Conservation (phyloP, 169 alveolate species). For the Cryptosporidium ubiquitum region DNA sequence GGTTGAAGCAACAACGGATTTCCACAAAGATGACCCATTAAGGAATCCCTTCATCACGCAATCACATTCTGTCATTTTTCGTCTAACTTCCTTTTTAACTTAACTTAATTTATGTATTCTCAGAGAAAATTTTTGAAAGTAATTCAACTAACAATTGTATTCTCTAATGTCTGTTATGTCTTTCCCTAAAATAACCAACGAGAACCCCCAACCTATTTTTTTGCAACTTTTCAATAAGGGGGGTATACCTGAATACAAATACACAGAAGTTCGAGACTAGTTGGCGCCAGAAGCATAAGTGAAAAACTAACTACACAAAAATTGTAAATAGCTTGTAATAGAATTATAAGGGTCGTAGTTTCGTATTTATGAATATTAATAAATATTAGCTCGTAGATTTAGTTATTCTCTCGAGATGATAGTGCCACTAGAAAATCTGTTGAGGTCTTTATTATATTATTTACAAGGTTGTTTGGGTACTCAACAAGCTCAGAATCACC, state of each 20-base stretch:
- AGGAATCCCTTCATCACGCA: conserved; percentile 52
- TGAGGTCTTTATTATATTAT: conserved; percentile 44
- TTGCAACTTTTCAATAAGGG: background rate
- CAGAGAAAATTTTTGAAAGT: background rate
- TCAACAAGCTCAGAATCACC: conserved; percentile 17
- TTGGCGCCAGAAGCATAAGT: conserved; percentile 1
- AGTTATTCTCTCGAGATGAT: background rate
- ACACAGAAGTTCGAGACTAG: conserved; percentile 13
- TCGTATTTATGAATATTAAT: background rate
- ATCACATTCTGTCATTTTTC: conserved; percentile 51
- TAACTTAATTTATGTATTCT: background rate
- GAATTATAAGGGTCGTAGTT: background rate
- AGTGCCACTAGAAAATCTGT: conserved; percentile 35
- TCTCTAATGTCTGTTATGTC: background rate
- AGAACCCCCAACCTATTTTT: background rate
- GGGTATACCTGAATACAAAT: background rate
- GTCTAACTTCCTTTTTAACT: background rate
- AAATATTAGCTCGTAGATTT: background rate
- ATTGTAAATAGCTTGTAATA: background rate
- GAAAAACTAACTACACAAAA: background rate
- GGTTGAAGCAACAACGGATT: conserved; percentile 58
- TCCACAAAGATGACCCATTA: conserved; percentile 63
- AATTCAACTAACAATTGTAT: background rate
- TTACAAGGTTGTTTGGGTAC: conserved; percentile 25
- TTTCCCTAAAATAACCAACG: conserved; percentile 19